Evolutionary conservation across 73 alveolate genomes (phyloP).

Genomic region (Tetrahymena elliotti): DNA sequence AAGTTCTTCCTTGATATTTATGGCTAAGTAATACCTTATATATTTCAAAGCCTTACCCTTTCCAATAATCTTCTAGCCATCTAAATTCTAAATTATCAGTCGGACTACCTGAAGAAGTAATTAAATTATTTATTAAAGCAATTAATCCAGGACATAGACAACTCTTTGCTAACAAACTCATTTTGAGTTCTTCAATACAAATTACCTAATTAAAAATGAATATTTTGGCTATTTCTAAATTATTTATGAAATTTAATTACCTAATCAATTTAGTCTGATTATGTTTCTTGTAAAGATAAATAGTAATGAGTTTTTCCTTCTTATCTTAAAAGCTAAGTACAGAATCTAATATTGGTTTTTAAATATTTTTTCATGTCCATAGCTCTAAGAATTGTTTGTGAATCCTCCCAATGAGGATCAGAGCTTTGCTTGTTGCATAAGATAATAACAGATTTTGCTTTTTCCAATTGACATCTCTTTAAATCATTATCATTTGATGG

Average conservation of each 20-base stretch:
- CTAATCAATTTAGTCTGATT: neutral
- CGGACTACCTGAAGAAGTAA: slow-evolving; percentile 67
- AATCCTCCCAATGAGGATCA: slow-evolving; percentile 86
- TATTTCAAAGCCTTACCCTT: slow-evolving; percentile 88
- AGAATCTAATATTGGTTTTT: slow-evolving; percentile 36
- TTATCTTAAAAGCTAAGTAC: slow-evolving; percentile 82
- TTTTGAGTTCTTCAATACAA: slow-evolving; percentile 86
- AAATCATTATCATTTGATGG: slow-evolving; percentile 72
- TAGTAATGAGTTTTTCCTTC: slow-evolving; percentile 92
- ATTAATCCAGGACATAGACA: slow-evolving; percentile 90
- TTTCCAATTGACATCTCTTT: slow-evolving; percentile 77
- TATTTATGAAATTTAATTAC: neutral
- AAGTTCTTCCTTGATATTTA: slow-evolving; percentile 55
- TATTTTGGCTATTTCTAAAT: slow-evolving; percentile 11
- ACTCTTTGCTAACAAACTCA: slow-evolving; percentile 81
- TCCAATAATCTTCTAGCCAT: slow-evolving; percentile 90
- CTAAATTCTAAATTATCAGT: slow-evolving; percentile 60
- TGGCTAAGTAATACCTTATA: slow-evolving; percentile 68
- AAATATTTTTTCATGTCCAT: slow-evolving; percentile 83
- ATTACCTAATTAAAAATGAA: slow-evolving; percentile 76
- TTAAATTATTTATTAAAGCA: slow-evolving; percentile 78
- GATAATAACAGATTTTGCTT: slow-evolving; percentile 80
- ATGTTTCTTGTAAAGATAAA: slow-evolving; percentile 52
- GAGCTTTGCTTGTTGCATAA: slow-evolving; percentile 79
- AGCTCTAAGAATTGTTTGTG: slow-evolving; percentile 81